Evolutionary conservation across 2,329 filamentous ascomycete species (phyloP).

Genomic region (Aureobasidium sp.): DNA sequence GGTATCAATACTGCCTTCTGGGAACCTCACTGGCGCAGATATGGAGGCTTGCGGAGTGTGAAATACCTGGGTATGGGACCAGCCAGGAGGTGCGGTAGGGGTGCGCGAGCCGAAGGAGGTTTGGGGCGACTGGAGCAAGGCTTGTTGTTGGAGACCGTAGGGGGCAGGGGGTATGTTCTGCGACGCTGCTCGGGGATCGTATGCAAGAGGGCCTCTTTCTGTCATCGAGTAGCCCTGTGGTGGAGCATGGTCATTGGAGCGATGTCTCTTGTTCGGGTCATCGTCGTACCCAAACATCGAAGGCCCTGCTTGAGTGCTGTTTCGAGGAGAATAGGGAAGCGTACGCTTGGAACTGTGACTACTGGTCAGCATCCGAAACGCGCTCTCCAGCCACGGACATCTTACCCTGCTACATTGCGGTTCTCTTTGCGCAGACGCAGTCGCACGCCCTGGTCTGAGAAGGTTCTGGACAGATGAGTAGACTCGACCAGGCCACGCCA

Average conservation of each 20-base stretch:
- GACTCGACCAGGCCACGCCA: constrained; percentile 77
- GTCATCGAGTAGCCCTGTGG: not conserved
- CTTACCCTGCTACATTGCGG: constrained; percentile 32
- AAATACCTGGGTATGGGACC: not conserved
- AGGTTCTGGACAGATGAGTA: constrained; percentile 69
- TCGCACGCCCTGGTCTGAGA: constrained; percentile 80
- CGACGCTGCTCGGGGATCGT: not conserved
- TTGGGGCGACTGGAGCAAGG: not conserved
- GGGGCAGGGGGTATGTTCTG: not conserved
- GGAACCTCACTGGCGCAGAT: not conserved
- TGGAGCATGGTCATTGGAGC: constrained; percentile 1
- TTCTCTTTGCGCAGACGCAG: constrained; percentile 77
- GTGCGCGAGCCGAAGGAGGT: not conserved
- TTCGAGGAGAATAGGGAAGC: not conserved
- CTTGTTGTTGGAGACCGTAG: not conserved
- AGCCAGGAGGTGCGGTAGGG: not conserved
- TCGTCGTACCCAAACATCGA: constrained; percentile 8
- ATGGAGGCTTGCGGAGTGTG: not conserved
- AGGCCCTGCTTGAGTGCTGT: not conserved
- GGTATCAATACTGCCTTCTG: not conserved
- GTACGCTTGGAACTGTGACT: not conserved
- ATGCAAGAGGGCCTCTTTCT: not conserved
- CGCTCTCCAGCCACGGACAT: too few relatives aligned
- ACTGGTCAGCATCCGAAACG: not conserved
- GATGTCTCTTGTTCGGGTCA: not conserved